phyloP scores from a whole-genome alignment of 768 basidiomycete genomes.

The Boletus subparvulus region DNA sequence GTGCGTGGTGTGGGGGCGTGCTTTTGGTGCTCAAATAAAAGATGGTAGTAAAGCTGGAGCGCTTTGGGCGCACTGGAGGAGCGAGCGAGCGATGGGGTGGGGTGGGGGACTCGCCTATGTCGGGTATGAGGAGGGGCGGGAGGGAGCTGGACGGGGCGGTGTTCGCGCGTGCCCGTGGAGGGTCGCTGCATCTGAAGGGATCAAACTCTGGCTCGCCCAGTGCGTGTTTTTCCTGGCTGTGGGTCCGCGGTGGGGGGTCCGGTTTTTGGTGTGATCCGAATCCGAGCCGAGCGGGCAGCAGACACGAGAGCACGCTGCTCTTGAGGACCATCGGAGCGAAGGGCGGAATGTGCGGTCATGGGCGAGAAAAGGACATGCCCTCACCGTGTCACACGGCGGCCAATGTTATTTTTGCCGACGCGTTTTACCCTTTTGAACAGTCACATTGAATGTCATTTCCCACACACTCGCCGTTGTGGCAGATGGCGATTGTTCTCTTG shows the following conservation, averaged over 20 bases:
- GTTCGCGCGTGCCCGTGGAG: slow-evolving; percentile 31
- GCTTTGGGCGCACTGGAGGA: slow-evolving; percentile 31
- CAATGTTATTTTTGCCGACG: slow-evolving; percentile 4
- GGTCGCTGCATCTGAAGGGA: slow-evolving; percentile 19
- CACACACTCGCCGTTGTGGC: too few species aligned
- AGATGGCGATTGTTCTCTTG: too few species aligned
- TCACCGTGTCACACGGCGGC: slow-evolving; percentile 22
- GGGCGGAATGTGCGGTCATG: slow-evolving; percentile 13
- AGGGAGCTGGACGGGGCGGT: slow-evolving; percentile 28
- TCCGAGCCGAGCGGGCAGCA: slow-evolving; percentile 40
- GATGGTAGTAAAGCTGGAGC: slow-evolving; percentile 41
- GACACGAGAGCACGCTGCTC: slow-evolving; percentile 31
- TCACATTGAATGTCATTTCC: slow-evolving; percentile 17
- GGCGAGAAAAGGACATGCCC: slow-evolving; percentile 1
- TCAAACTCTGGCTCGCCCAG: slow-evolving; percentile 42
- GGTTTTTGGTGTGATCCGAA: slow-evolving; percentile 21
- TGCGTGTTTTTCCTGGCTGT: slow-evolving; percentile 33
- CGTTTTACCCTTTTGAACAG: not conserved
- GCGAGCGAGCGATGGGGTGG: not conserved
- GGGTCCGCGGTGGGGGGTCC: slow-evolving; percentile 17
- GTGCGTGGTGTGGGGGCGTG: slow-evolving; percentile 20
- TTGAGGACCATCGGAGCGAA: slow-evolving; percentile 36
- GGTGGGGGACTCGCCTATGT: slow-evolving; percentile 36
- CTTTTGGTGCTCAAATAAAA: slow-evolving; percentile 30
- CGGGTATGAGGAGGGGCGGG: slow-evolving; percentile 43